Conservation (phyloP, 768 basidiomycete genomes). For the Mycena pura region DNA sequence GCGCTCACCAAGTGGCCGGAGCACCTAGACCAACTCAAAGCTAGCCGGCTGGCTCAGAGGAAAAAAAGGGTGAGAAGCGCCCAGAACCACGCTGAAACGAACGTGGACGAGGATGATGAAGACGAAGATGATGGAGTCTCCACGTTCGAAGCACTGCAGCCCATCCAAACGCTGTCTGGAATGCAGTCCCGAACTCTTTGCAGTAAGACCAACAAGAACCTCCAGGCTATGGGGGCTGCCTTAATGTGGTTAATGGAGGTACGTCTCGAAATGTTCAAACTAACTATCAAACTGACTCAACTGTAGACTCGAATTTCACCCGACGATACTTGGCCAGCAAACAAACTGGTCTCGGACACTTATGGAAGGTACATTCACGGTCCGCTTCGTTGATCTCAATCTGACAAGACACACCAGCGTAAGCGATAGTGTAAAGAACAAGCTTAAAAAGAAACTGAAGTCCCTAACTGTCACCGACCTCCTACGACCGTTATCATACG, state of each 20-base stretch:
- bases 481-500: background rate
- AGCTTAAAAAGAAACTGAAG: background rate
- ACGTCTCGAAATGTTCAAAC: background rate
- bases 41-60: no score
- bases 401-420: no score
- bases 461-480: background rate
- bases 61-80: no score
- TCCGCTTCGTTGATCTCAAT: no score
- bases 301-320: no score
- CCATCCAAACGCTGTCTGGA: background rate
- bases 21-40: no score
- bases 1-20: background rate
- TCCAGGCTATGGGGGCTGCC: background rate
- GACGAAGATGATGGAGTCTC: no score
- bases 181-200: background rate
- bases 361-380: background rate
- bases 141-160: background rate
- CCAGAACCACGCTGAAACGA: no score
- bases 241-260: background rate
- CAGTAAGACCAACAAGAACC: background rate
- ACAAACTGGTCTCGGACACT: no score
- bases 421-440: no score
- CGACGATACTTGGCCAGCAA: no score
- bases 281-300: background rate
- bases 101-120: no score